Percentiles rank a stretch among this genome's conserved stretches.
Evolutionary conservation across 805 yeast species (phyloP).

Genomic region (Starmerella ratchasimensis): DNA sequence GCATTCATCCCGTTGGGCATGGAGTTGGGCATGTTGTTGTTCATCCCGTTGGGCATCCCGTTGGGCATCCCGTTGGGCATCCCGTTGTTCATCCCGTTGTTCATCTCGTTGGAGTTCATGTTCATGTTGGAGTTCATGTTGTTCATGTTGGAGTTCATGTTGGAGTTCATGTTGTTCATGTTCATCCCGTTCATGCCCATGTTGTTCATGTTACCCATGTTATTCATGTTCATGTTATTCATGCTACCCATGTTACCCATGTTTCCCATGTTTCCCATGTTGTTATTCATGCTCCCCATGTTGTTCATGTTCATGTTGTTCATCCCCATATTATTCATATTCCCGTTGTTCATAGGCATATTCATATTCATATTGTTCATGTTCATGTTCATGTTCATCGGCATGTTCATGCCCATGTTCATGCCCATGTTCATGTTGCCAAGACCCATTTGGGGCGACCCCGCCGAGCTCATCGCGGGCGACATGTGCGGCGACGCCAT

Average conservation of each 20-base stretch:
- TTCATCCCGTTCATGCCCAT: neutral
- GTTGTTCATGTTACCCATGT: too few relatives aligned
- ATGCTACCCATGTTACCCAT: too few relatives aligned
- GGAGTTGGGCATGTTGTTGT: neutral
- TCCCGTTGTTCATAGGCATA: neutral
- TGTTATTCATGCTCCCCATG: neutral
- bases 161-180: neutral
- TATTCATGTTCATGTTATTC: neutral
- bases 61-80: neutral
- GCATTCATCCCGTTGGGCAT: neutral
- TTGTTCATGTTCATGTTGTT: neutral
- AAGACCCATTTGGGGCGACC: constrained; percentile 1
- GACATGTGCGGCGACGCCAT: neutral
- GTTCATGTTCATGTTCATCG: neutral
- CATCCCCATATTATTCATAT: neutral
- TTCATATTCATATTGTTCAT: neutral
- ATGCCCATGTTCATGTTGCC: neutral
- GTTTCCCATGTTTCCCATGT: neutral
- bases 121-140: neutral
- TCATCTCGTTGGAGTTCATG: too few relatives aligned
- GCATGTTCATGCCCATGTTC: neutral
- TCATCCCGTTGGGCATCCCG: neutral
- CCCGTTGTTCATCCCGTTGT: neutral
- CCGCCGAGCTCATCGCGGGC: neutral
- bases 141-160: too few relatives aligned